phyloP scores from a whole-genome alignment of 805 yeast species.

The Priceomyces carsonii region DNA sequence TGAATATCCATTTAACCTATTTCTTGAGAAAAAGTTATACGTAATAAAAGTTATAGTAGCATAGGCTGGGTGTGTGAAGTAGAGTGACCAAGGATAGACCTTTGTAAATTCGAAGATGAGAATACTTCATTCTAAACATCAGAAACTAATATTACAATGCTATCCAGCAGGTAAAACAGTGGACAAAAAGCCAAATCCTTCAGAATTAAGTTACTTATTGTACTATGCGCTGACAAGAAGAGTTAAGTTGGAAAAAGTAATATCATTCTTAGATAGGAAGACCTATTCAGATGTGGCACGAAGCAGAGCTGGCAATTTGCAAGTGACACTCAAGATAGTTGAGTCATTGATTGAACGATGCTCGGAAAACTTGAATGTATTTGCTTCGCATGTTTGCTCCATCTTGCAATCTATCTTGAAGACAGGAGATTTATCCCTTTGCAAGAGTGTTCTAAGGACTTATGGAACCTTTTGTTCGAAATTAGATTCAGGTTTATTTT shows the following conservation, averaged over 20 bases:
- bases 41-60: too few species aligned
- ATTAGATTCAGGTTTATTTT: constrained; percentile 62
- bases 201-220: constrained; percentile 83
- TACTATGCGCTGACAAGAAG: constrained; percentile 91
- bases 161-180: constrained; percentile 86
- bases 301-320: constrained; percentile 73
- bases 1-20: too few species aligned
- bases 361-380: constrained; percentile 78
- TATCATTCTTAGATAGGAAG: constrained; percentile 62
- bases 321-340: constrained; percentile 75
- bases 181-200: constrained; percentile 90
- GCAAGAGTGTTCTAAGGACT: constrained; percentile 52
- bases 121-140: constrained; percentile 77
- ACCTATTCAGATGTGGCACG: constrained; percentile 61
- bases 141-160: constrained; percentile 84
- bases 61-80: too few species aligned
- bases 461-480: constrained; percentile 45
- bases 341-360: constrained; percentile 72
- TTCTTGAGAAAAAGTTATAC: too few species aligned
- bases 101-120: too few species aligned
- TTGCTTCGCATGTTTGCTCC: constrained; percentile 66
- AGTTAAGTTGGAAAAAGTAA: constrained; percentile 85
- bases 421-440: constrained; percentile 61
- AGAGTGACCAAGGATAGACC: too few species aligned
- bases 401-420: constrained; percentile 55